Evolutionary conservation across 2,329 filamentous ascomycete species (phyloP).

Genomic region (Metarhizium humberi): DNA sequence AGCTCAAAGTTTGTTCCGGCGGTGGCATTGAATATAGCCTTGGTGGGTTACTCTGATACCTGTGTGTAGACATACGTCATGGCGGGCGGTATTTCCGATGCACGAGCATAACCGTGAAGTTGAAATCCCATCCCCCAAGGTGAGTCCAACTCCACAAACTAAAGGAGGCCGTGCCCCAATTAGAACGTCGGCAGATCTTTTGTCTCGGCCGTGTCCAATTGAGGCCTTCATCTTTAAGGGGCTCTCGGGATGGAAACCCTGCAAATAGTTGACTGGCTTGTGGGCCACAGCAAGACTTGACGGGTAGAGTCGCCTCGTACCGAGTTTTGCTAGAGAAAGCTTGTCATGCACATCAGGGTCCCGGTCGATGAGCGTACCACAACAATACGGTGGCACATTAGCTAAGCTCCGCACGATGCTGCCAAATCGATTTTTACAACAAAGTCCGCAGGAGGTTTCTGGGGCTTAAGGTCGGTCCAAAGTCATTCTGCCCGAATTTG

Average conservation of each 20-base stretch:
- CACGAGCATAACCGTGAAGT: conserved; percentile 1
- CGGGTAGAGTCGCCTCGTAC: neutral
- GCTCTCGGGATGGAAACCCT: neutral
- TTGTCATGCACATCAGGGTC: neutral
- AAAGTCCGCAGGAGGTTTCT: no score
- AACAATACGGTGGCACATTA: no score
- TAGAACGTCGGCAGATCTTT: neutral
- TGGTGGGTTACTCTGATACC: neutral
- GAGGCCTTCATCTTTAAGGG: neutral
- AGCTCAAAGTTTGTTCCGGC: no score
- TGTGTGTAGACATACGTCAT: neutral
- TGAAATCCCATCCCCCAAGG: conserved; percentile 1
- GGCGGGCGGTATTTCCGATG: neutral
- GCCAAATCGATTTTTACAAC: no score
- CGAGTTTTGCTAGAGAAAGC: neutral
- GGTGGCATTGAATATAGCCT: no score
- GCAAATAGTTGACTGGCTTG: neutral
- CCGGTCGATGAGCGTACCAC: no score
- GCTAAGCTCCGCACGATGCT: no score
- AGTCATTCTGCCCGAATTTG: neutral
- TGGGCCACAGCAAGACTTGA: neutral
- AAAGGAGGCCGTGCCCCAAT: neutral
- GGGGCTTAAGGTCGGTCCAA: no score
- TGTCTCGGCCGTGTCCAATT: neutral
- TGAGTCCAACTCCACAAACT: neutral